Percentiles rank a stretch among this genome's conserved stretches.
Conservation (phyloP, 768 basidiomycete genomes). For the Macrolepiota dolichaula region DNA sequence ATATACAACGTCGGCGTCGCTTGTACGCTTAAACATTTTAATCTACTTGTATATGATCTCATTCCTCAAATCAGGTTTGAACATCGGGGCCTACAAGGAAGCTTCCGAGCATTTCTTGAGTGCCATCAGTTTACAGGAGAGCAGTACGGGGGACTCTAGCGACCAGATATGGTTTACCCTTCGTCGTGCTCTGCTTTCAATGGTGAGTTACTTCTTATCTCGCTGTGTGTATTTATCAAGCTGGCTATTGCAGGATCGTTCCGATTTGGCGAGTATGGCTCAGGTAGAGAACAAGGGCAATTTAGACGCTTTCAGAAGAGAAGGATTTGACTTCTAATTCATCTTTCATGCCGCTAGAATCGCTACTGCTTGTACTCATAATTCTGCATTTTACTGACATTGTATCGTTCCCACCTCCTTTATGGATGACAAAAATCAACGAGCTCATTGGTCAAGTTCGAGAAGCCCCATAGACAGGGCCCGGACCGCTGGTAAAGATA, state of each 20-base stretch:
- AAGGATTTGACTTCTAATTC: conserved; percentile 86
- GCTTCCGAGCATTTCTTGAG: conserved; percentile 95
- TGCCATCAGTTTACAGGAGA: conserved; percentile 76
- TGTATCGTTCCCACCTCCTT: neutral
- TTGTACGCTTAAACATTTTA: conserved; percentile 51
- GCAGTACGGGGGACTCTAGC: conserved; percentile 66
- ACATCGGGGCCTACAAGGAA: conserved; percentile 93
- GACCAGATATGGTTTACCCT: conserved; percentile 91
- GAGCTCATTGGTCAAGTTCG: neutral
- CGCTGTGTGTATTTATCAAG: conserved; percentile 4
- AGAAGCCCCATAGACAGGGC: neutral
- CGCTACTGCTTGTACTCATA: neutral
- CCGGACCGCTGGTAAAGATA: neutral
- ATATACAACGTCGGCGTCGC: conserved; percentile 98
- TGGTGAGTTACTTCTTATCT: conserved; percentile 49
- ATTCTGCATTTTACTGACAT: neutral
- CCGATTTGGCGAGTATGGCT: conserved; percentile 78
- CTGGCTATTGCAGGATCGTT: conserved; percentile 54
- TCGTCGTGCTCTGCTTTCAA: conserved; percentile 70
- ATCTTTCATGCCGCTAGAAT: conserved; percentile 8
- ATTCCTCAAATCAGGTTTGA: conserved; percentile 60
- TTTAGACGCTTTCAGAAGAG: conserved; percentile 70
- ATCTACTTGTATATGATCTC: conserved; percentile 1
- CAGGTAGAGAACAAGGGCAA: conserved; percentile 56
- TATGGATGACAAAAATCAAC: neutral